These are phyloP conservation scores for Capillidium heterosporum DNA, from an alignment of 371 early-diverging fungal species.

Conservation along the genomic window DNA sequence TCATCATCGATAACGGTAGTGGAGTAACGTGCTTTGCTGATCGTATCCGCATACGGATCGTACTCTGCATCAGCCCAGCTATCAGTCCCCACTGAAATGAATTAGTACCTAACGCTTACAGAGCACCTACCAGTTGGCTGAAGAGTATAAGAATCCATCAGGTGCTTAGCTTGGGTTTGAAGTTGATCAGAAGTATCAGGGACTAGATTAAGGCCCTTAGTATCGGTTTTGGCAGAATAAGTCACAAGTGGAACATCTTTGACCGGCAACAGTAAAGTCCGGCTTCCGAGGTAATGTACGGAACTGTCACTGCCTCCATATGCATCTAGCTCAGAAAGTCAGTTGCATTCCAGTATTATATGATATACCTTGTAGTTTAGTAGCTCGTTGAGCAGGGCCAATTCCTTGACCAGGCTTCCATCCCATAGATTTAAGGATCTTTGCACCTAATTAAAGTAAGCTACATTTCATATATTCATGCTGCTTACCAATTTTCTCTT, in stretches of 20 bases:
- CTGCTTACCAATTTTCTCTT: constrained; percentile 28
- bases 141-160: background rate
- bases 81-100: background rate
- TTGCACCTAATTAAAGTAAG: constrained; percentile 17
- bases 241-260: constrained; percentile 38
- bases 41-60: background rate
- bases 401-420: constrained; percentile 75
- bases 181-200: background rate
- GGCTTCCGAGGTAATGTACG: background rate
- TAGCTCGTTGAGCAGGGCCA: constrained; percentile 38
- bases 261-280: constrained; percentile 34
- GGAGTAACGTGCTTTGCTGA: no score
- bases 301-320: background rate
- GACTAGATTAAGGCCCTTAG: constrained; percentile 24
- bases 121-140: no score
- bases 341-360: no score
- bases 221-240: constrained; percentile 32
- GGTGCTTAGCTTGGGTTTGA: background rate
- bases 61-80: background rate
- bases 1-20: background rate
- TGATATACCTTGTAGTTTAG: background rate
- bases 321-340: no score
- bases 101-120: background rate
- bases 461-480: background rate
- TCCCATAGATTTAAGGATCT: constrained; percentile 54